Evolutionary conservation across 2,329 filamentous ascomycete species (phyloP).

Genomic region (Huntiella abstrusa): DNA sequence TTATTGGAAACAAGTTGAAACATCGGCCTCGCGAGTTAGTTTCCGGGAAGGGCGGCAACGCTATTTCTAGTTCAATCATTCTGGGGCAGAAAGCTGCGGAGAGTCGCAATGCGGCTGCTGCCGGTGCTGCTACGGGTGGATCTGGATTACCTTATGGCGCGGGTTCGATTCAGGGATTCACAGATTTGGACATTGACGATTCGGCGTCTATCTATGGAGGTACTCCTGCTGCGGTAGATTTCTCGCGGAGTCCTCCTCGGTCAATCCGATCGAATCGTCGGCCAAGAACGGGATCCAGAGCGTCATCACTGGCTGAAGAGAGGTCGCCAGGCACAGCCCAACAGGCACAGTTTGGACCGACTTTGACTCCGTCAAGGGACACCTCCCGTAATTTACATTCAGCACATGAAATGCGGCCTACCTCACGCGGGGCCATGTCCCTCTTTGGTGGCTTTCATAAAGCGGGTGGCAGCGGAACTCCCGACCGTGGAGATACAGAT

Average conservation of each 20-base stretch:
- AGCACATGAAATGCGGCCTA: slow-evolving; percentile 9
- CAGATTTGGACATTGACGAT: slow-evolving; percentile 37
- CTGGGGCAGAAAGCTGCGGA: slow-evolving; percentile 24
- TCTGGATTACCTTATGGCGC: slow-evolving; percentile 20
- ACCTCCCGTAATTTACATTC: slow-evolving; percentile 5
- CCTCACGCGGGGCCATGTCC: slow-evolving; percentile 3
- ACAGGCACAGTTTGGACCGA: slow-evolving; percentile 4
- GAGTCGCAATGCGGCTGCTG: neutral
- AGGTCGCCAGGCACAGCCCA: neutral
- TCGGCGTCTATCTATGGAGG: slow-evolving; percentile 33
- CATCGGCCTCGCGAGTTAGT: slow-evolving; percentile 58
- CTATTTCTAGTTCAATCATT: slow-evolving; percentile 33
- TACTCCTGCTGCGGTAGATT: slow-evolving; percentile 32
- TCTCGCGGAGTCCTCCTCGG: slow-evolving; percentile 37
- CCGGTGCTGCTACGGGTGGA: neutral
- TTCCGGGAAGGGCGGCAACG: slow-evolving; percentile 45
- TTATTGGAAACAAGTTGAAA: slow-evolving; percentile 93
- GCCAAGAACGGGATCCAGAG: slow-evolving; percentile 5
- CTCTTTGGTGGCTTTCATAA: slow-evolving; percentile 7
- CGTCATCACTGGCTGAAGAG: slow-evolving; percentile 2
- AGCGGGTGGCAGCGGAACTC: slow-evolving; percentile 11
- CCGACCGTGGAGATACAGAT: slow-evolving; percentile 10
- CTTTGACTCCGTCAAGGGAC: slow-evolving; percentile 2
- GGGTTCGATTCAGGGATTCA: slow-evolving; percentile 19
- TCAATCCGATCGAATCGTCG: slow-evolving; percentile 29